Evolutionary conservation across 164 flowering plant species (phyloP), one percentile per base, ranked within the genome.

Genomic region (Magnolia kwangsiensis): DNA sequence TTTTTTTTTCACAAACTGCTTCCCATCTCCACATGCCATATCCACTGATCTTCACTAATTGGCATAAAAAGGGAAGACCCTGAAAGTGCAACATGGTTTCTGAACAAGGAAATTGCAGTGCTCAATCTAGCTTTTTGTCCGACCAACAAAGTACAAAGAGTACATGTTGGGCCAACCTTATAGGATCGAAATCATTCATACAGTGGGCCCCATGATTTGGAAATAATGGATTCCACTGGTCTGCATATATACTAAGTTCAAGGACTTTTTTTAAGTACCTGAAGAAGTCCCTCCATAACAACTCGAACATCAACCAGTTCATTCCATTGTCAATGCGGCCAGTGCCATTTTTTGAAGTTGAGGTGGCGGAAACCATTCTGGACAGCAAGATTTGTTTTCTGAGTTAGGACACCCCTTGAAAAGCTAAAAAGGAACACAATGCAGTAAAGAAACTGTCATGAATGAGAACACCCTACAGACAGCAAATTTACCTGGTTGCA

Each of bases 231-330:
- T 11, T 55, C 61, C 18, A 14, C 71, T 29, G 10, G 29, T 68
- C 29, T 68, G 19, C 8, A 37, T n/a, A 19, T 18, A 20, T 61
- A 24, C 21, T 1, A 14, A 67, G 51, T 24, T 74, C 50, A 68
- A 20, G 23, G 16, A n/a, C 59, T 37, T 37, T 63, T 63, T 1
- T 6, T 8, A 4, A 49, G 23, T 78, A 92, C 97, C 99, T 96
- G 93, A 94, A 96, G 88, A 96, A 96, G 81, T 96, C 99, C 90
- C 99, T 96, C 99, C 99, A 96, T 80, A 94, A 59, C 79, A 94
- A 80, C 83, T 96, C 98, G 83, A 83, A 89, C 94, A 91, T 86
- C 88, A 96, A 80, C 98, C 98, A 94, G 85, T 88, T 92, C 83
- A 82, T 85, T 73, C 95, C 96, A 75, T 83, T 80, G 65, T 84